Evolutionary conservation across 2,329 filamentous ascomycete species (phyloP), one percentile per base, ranked within the genome.

Genomic region (Hysterium pulicare): DNA sequence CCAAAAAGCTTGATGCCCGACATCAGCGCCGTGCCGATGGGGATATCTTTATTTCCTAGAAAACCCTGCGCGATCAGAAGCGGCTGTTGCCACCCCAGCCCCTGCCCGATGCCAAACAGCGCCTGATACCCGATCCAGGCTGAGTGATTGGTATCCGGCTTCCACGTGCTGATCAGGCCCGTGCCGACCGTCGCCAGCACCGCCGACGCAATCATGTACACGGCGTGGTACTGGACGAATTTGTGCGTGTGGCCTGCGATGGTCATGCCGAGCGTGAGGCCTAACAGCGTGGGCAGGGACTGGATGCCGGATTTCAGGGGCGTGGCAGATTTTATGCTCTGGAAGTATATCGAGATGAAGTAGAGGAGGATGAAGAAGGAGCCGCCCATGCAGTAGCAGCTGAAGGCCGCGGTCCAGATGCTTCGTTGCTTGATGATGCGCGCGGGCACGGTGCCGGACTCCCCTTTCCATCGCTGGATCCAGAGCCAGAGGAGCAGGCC

Each of bases 61-160:
- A 62, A 51, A 5, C 59, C 63, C 28, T 71, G 66, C 0, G 53
- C 61, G 13, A 62, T 59, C 35, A 66, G 59, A 39, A 59, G 54
- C 10, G 57, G 58, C 38, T 66, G 50, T 40, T 69, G 64, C 33
- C 65, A 53, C 32, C 46, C 51, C 5, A 62, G 42, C 6, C 71
- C 72, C 19, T 65, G 50, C 2, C 70, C 67, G 8, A 68, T 54
- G 19, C 72, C 72, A 5, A 62, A 33, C 1, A 75, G 42, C 7
- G 68, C 61, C 41, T 74, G 70, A 48, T 69, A 75, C 10, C 71
- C 72, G 17, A 72, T 69, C 71, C 70, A 73, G 19, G 61, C 51
- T 1, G 50, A 55, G 1, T 55, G 54, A 0, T 59, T 46, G 4
- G 69, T 68, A 30, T 53, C 45, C 1, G 67, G 51, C 11, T 57